Percentiles rank a stretch among this genome's conserved stretches.
Conservation (phyloP, 2,329 filamentous ascomycete genomes). For the Colletotrichum echinochloae region DNA sequence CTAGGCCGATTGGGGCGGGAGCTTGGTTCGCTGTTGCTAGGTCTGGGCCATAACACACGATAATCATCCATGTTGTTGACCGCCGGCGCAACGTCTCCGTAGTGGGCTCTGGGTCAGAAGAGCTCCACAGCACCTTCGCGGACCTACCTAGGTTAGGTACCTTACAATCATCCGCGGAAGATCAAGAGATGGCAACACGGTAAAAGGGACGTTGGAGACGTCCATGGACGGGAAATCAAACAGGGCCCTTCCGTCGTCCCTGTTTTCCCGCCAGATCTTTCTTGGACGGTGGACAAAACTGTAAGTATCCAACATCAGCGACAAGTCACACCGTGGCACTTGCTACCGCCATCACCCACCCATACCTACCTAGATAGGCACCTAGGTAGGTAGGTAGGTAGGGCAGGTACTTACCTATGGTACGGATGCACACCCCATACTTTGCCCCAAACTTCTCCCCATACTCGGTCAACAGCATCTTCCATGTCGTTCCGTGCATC, state of each 20-base stretch:
- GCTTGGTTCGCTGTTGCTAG: slow-evolving; percentile 11
- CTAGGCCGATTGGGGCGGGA: slow-evolving; percentile 28
- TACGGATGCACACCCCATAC: too few species aligned
- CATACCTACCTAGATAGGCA: background rate
- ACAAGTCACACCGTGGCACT: background rate
- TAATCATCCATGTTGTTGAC: slow-evolving; percentile 32
- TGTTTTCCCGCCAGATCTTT: background rate
- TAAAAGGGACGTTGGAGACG: background rate
- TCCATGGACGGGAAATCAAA: background rate
- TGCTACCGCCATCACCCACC: background rate
- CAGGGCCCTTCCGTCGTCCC: background rate
- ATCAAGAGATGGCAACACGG: slow-evolving; percentile 23
- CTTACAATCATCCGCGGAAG: slow-evolving; percentile 23
- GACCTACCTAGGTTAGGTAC: slow-evolving; percentile 10
- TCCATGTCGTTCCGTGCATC: slow-evolving; percentile 25
- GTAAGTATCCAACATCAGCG: background rate
- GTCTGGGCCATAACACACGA: slow-evolving; percentile 28
- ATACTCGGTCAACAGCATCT: slow-evolving; percentile 16
- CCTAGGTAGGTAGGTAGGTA: too few species aligned
- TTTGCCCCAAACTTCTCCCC: too few species aligned
- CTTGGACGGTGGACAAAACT: background rate
- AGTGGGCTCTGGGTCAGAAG: slow-evolving; percentile 7
- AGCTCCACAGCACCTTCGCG: slow-evolving; percentile 1
- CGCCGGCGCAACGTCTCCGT: slow-evolving; percentile 1
- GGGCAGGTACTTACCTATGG: too few species aligned